Evolutionary conservation across 352 stramenopile genomes (phyloP), one percentile per base, ranked within the genome.

Genomic region (Globisporangium lucens): DNA sequence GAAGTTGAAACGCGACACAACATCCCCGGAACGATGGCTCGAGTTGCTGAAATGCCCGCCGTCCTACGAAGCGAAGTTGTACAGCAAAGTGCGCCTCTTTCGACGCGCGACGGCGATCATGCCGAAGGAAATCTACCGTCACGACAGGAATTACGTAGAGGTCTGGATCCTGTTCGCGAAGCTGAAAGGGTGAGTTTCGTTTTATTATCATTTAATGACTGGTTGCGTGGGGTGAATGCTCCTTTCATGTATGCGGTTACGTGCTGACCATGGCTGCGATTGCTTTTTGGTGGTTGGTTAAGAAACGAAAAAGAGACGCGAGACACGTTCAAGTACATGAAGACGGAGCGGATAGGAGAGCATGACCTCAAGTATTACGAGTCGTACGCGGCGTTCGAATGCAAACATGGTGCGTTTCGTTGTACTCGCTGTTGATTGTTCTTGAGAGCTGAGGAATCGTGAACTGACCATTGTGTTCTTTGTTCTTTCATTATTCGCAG

Each of bases 321-420:
- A 12, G 69, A 79, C 36, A 80, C 70, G 43, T 93, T 90, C 56
- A 77, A 77, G 33, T 78, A 78, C 70, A 89, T 90, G 79, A 83
- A 78, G 61, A 81, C 66, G 20, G 73, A 86, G 47, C 56, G 70
- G 27, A 87, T 90, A 55, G 84, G 82, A 4, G 73, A 85, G 61
- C 72, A 68, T 27, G 69, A 85, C 56, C 67, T 63, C 27, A 61
- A 81, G 55, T 77, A 80, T 35, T 93, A 93, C 67, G 78, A 89
- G 53, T 75, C 87, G 61, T 86, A 89, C 51, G 84, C 84, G 10
- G 77, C 76, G 15, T 90, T 93, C 56, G 84, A 93, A 63, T 83
- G 74, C 36, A 33, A 65, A 9, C 62, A 78, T 33, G 77, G 75
- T 82, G 38, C 29, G 66, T 70, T 51, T 51, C 41, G 15, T 51